Evolutionary conservation across 2,329 filamentous ascomycete species (phyloP).

Genomic region (Calonectria multiphialidica): DNA sequence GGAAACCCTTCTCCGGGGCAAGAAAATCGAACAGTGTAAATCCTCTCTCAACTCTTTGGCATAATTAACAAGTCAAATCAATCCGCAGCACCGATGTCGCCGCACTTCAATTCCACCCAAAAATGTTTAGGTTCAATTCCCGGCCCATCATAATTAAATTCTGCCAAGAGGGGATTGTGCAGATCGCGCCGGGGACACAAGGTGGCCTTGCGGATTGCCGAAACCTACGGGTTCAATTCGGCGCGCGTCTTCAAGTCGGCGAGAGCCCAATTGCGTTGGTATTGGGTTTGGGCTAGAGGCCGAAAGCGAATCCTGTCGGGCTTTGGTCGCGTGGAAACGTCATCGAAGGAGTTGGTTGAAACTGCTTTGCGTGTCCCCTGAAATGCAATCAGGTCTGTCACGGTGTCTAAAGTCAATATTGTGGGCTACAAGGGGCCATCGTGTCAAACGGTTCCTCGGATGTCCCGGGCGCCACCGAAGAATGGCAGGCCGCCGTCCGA

Average conservation of each 20-base stretch:
- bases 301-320: neutral
- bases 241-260: neutral
- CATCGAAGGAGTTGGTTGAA: slow-evolving; percentile 9
- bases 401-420: neutral
- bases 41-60: neutral
- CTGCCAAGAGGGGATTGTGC: neutral
- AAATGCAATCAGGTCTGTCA: slow-evolving; percentile 1
- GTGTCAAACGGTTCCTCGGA: neutral
- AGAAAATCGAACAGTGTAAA: neutral
- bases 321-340: neutral
- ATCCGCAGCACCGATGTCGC: neutral
- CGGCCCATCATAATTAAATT: neutral
- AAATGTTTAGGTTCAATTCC: neutral
- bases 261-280: neutral
- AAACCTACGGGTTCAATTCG: neutral
- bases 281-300: neutral
- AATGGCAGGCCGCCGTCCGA: neutral
- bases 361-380: neutral
- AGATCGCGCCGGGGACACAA: neutral
- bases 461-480: neutral
- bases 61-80: neutral
- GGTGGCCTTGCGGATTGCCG: neutral
- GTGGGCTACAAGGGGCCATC: neutral
- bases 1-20: neutral
- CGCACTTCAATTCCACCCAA: neutral